Conservation (phyloP, 805 yeast genomes). For the Sungouiozyma intestinalis region DNA sequence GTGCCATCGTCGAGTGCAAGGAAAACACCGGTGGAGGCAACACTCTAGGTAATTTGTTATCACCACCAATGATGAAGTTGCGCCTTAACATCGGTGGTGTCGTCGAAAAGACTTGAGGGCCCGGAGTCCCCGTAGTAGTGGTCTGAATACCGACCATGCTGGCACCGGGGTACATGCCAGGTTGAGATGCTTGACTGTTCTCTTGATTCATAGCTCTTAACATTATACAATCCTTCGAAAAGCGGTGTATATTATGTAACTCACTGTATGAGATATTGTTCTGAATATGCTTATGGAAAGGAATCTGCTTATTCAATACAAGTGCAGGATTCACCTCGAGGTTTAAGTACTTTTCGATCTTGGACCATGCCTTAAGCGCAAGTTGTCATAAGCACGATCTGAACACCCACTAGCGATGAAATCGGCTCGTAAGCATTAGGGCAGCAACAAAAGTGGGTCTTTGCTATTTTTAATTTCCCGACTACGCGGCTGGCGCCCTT, state of each 20-base stretch:
- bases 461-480: too few relatives aligned
- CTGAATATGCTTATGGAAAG: neutral
- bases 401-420: neutral
- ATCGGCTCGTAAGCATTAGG: neutral
- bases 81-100: neutral
- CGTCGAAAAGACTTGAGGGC: neutral
- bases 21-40: constrained; percentile 1
- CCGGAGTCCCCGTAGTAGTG: neutral
- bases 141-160: too few relatives aligned
- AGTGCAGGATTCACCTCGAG: neutral
- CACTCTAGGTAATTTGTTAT: constrained; percentile 1
- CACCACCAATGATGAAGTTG: neutral
- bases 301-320: neutral
- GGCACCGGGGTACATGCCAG: too few relatives aligned
- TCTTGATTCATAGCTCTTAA: neutral
- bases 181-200: too few relatives aligned
- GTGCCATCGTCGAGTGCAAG: neutral
- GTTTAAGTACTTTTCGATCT: neutral
- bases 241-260: too few relatives aligned
- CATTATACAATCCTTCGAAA: too few relatives aligned
- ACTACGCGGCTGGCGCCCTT: too few relatives aligned
- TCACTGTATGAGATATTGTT: neutral
- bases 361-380: neutral
- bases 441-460: too few relatives aligned
- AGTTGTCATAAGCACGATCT: neutral